Percentiles rank a stretch among this genome's conserved stretches.
phyloP scores from a whole-genome alignment of 345 rosid species.

The Linum tenue region DNA sequence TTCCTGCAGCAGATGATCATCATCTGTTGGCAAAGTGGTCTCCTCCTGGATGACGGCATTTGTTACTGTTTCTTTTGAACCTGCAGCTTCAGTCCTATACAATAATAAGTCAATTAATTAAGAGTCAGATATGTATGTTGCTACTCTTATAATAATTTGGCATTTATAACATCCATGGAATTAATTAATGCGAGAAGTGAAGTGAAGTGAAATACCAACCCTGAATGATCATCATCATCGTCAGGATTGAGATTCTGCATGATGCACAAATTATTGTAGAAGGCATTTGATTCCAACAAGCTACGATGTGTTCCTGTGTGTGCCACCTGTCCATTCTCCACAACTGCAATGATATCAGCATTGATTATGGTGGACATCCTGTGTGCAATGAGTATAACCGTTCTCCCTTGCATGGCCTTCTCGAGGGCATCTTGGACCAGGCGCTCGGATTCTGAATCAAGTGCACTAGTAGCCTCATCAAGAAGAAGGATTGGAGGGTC shows the following conservation, averaged over 20 bases:
- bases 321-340: slow-evolving; percentile 45
- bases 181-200: not conserved
- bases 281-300: slow-evolving; percentile 33
- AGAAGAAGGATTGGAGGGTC: slow-evolving; percentile 56
- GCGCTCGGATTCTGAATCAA: slow-evolving; percentile 51
- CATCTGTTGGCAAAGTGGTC: slow-evolving; percentile 4
- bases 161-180: not conserved
- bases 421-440: slow-evolving; percentile 57
- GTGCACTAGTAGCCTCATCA: slow-evolving; percentile 72
- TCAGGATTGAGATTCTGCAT: slow-evolving; percentile 36
- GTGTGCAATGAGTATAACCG: slow-evolving; percentile 54
- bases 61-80: slow-evolving; percentile 11
- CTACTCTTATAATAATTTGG: too few relatives aligned
- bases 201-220: slow-evolving; percentile 23
- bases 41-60: slow-evolving; percentile 3
- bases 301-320: slow-evolving; percentile 52
- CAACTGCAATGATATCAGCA: slow-evolving; percentile 44
- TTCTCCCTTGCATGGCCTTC: slow-evolving; percentile 48
- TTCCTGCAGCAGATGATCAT: slow-evolving; percentile 7
- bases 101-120: slow-evolving; percentile 3
- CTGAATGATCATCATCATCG: slow-evolving; percentile 9
- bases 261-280: slow-evolving; percentile 33
- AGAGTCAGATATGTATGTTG: not conserved
- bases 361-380: slow-evolving; percentile 50
- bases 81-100: slow-evolving; percentile 18